Percentiles rank a stretch among this genome's conserved stretches.
Conservation (phyloP, 805 yeast genomes). For the Metschnikowia orientalis region DNA sequence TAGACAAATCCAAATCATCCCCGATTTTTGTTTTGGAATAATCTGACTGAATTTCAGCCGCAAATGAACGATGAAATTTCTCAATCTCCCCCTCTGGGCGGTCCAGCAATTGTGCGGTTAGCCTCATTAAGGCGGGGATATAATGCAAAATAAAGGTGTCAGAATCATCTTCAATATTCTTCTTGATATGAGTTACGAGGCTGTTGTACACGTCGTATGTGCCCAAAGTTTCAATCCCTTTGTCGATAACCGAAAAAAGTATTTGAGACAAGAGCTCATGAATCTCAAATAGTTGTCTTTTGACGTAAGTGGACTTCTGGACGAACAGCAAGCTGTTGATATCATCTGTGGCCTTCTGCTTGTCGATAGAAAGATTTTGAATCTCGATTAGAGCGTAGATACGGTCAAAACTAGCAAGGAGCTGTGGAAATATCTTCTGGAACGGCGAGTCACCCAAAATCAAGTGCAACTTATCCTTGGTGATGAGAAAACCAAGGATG, state of each 20-base stretch:
- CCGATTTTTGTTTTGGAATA: slow-evolving; percentile 18
- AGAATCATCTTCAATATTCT: slow-evolving; percentile 45
- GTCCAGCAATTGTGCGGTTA: slow-evolving; percentile 41
- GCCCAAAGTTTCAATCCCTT: slow-evolving; percentile 29
- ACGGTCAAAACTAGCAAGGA: slow-evolving; percentile 52
- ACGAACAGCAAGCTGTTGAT: slow-evolving; percentile 38
- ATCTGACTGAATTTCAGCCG: slow-evolving; percentile 27
- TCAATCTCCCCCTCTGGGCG: slow-evolving; percentile 32
- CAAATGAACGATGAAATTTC: slow-evolving; percentile 37
- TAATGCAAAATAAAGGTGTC: slow-evolving; percentile 64
- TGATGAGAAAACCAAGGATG: slow-evolving; percentile 39
- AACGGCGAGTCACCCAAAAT: slow-evolving; percentile 17
- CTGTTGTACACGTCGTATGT: slow-evolving; percentile 30
- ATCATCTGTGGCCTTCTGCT: slow-evolving; percentile 50
- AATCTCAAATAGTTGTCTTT: slow-evolving; percentile 57
- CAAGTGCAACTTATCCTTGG: slow-evolving; percentile 20
- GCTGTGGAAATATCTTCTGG: slow-evolving; percentile 31
- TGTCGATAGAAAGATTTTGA: slow-evolving; percentile 47
- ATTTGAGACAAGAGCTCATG: slow-evolving; percentile 73
- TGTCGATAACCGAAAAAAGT: slow-evolving; percentile 47
- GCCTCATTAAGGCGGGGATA: slow-evolving; percentile 53
- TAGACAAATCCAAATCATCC: slow-evolving; percentile 29
- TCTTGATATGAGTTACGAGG: slow-evolving; percentile 41
- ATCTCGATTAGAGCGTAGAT: slow-evolving; percentile 55
- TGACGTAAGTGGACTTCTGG: slow-evolving; percentile 47